Base-by-base conservation (phyloP, 1,284 basidiomycete species). In the Mycosarcoma mackinlayi region DNA sequence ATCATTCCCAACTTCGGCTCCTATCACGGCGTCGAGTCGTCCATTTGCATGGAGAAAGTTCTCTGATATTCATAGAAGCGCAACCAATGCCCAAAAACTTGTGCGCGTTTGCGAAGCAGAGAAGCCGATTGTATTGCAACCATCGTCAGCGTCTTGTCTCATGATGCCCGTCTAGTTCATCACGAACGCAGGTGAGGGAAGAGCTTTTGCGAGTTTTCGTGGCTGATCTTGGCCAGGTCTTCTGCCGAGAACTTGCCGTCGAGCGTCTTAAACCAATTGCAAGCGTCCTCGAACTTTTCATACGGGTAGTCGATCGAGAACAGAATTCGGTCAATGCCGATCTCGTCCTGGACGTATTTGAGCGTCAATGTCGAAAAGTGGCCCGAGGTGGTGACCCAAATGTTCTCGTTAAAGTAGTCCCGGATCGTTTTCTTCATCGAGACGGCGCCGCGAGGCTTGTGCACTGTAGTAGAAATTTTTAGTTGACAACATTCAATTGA, bases 241-340 rank as follows among this genome's bases (percentile, higher is more conserved):
- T 54, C 50, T 21, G 52, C 56, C 31, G 61, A 65, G 27, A 71
- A 51, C 28, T 62, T 40, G 24, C 53, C 58, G 33, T 65, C 67
- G 13, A 71, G 62, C 18, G 57, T 65, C 48, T 63, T 55, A 62
- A 79, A 81, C 81, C 81, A 82, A 35, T 57, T 67, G 69, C 78
- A 81, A 7, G 77, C 81, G 19, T 68, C 67, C 42, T 82, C 81
- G 33, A 82, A 80, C 55, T 74, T 70, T 55, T 82, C 81, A 61
- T 81, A 82, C 6, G 81, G 81, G 57, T 79, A 81, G 76, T 82
- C 81, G 65, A 81, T 78, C 6, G 81, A 81, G 73, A 81, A 81
- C n/a, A 81, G 70, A 53, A 82, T 69, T 19, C 79, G 74, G 52
- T 82, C 81, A n/a, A 76, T 65, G 24, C 81, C 77, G 33, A 77